A percentile compares a stretch with the other conserved stretches of the same genome.
Evolutionary conservation across 139 green algal genomes (phyloP).

Genomic region (Spirogloea muscicola): DNA sequence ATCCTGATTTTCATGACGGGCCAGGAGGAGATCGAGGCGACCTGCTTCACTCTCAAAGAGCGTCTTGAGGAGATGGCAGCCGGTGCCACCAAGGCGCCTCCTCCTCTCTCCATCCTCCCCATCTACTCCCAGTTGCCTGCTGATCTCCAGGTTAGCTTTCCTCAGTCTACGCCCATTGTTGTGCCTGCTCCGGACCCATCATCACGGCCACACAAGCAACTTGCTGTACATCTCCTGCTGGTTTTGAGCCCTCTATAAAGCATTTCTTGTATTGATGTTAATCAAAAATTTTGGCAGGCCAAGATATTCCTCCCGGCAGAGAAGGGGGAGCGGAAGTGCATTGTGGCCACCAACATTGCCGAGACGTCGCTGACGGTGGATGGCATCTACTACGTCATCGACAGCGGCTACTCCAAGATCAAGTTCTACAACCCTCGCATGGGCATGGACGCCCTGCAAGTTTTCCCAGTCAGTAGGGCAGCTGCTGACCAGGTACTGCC

Average conservation of each 20-base stretch:
- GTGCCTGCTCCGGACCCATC: too few relatives aligned
- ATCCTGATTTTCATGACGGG: conserved; percentile 99
- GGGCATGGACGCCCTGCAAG: conserved; percentile 93
- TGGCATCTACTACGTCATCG: conserved; percentile 94
- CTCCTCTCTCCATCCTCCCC: conserved; percentile 82
- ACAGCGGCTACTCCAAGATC: conserved; percentile 88
- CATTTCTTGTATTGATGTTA: too few relatives aligned
- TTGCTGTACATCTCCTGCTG: neutral
- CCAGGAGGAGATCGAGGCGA: conserved; percentile 93
- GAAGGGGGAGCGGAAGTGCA: conserved; percentile 81
- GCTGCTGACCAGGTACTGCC: conserved; percentile 86
- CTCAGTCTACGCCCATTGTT: too few relatives aligned
- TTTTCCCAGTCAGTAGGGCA: conserved; percentile 85
- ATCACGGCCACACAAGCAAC: too few relatives aligned
- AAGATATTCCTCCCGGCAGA: conserved; percentile 96
- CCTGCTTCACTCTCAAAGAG: conserved; percentile 76
- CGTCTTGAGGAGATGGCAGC: conserved; percentile 52
- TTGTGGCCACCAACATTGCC: conserved; percentile 96
- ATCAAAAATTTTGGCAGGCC: too few relatives aligned
- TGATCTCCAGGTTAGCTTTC: conserved; percentile 61
- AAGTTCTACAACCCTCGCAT: conserved; percentile 98
- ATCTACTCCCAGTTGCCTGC: conserved; percentile 93
- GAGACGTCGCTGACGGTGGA: conserved; percentile 95
- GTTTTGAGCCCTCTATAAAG: neutral
- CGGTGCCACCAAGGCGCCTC: conserved; percentile 51